Evolutionary conservation across 2,329 filamentous ascomycete species (phyloP), one percentile per base, ranked within the genome.

Genomic region (Botryotinia calthae): DNA sequence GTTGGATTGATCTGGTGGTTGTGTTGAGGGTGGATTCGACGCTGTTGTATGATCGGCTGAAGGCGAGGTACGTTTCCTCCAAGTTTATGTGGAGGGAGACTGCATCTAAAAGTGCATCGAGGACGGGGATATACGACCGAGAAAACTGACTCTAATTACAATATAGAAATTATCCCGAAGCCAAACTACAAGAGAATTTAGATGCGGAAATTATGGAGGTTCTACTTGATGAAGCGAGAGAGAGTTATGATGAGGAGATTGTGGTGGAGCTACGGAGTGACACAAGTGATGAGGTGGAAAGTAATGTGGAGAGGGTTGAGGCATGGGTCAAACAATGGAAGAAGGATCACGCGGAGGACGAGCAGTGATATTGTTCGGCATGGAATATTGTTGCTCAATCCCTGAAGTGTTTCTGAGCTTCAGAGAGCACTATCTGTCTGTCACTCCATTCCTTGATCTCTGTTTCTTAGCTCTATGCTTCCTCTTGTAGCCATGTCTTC

Each of bases 191-290:
- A 82, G 96, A 98, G 82, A 99, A 99, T 81, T 85, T 99, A 74
- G 96, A 99, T 82, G 92, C 93, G 44, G 96, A 99, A 84, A 98
- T 99, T 80, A 98, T 99, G 91, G 92, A 97, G 80, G 93, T 98
- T 40, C 84, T 99, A 72, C 85, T 97, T 31, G 91, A 97, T 77
- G 96, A 99, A 84, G 96, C 96, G 46, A 86, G 90, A 74, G 95
- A 97, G 76, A 89, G 92, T 18, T 99, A 95, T 79, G 92, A 93
- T 71, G 89, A 92, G 82, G 90, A 96, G 80, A 93, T 97, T 77
- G 91, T 99, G 54, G 92, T 98, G 40, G 94, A 97, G 82, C 84
- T 99, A 79, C 89, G 85, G 79, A 98, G 95, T 82, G 92, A 97
- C 81, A 88, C 87, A 71, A 87, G 90, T 3, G 91, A 95, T 69